Base-by-base conservation (phyloP, 306 rosid species). In the Vicia sativa region DNA sequence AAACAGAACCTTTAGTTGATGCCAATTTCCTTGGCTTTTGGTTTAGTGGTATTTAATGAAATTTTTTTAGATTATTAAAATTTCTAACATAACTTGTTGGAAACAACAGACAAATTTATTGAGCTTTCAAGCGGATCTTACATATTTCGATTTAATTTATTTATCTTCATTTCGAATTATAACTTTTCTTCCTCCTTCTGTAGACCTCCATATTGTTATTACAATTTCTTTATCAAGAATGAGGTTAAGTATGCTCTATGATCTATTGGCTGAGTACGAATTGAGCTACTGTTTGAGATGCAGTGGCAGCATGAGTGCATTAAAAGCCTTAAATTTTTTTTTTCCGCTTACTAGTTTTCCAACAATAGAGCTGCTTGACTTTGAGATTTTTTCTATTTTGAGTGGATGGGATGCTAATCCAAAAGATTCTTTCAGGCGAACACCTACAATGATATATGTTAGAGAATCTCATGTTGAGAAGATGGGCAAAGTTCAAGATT, bases 401-500 rank as follows among this genome's bases (percentile, higher is more conserved):
- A 54, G 52, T 68, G 73, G 66, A 71, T 66, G 62, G 73, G 66
- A 71, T 66, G 62, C 62, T 75, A 68, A 68, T 72, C 43, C 26
- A 45, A 73, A 52, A 70, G 44, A 38, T 55, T 66, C 53, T 61
- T 72, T 76, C 84, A 90, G 98, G 82, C 98, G 96, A 56, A 90
- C 97, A 53, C 97, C 98, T 16, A 93, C 98, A 8, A 79, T 67
- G 44, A 83, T 93, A 73, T 85, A 67, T 90, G 97, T 93, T 58
- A 91, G 96, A 12, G 98, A 93, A 83, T 88, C 97, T 77, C 89
- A 90, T 80, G 79, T 86, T 73, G 96, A 85, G 82, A 88, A 89
- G 81, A 78, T 89, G 57, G 97, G 97, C 37, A 80, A 72, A 73
- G 59, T 81, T 42, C 86, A 85, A 85, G 97, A 89, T 74, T 78